Conservation (phyloP, 257 asterid genomes). For the Salvia miltiorrhiza region DNA sequence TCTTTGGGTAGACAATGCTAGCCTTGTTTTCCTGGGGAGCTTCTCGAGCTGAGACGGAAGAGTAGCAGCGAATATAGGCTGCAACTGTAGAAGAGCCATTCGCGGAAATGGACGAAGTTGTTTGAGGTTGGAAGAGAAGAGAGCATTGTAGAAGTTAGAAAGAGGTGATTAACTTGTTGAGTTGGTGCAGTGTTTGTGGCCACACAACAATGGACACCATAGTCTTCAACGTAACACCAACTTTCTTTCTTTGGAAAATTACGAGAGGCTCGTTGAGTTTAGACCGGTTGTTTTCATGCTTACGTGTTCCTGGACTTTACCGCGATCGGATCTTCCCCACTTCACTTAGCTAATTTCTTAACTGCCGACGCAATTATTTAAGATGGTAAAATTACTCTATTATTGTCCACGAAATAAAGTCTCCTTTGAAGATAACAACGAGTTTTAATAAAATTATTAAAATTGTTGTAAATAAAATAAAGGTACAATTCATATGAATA, state of each 20-base stretch:
- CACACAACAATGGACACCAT: neutral
- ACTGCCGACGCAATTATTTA: no score
- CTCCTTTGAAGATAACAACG: no score
- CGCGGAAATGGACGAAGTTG: neutral
- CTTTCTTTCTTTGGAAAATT: neutral
- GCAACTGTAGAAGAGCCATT: conserved; percentile 19
- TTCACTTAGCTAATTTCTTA: no score
- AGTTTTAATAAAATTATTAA: no score
- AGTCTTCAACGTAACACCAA: neutral
- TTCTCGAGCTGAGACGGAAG: conserved; percentile 20
- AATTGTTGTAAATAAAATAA: no score
- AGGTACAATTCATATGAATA: no score
- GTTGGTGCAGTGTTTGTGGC: neutral
- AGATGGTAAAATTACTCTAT: no score
- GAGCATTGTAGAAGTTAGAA: neutral
- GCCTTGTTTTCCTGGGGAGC: conserved; percentile 15
- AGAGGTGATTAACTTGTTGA: neutral
- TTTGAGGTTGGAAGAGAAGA: neutral
- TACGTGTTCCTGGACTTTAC: neutral
- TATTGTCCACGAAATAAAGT: no score
- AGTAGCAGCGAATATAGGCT: conserved; percentile 13
- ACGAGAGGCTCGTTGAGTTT: neutral
- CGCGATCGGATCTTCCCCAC: no score
- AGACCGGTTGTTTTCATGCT: neutral
- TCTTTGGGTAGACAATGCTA: conserved; percentile 7